Base-by-base conservation (phyloP, 768 basidiomycete genomes). In the Kwoniella mangroviensis region DNA sequence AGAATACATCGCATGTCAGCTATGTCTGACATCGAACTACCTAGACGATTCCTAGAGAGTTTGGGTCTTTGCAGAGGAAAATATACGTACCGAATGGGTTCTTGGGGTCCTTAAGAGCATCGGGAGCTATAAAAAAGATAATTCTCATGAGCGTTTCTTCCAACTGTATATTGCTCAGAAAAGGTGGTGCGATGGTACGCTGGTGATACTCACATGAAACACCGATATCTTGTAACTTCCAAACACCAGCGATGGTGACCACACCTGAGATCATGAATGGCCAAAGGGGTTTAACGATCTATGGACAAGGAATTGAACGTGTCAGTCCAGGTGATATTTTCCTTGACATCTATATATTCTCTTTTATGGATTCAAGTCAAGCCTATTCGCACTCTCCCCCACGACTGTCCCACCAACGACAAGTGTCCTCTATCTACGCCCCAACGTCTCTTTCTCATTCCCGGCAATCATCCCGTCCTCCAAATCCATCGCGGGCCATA, bases 251-350 rank as follows among this genome's bases (percentile, higher is more conserved):
- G 55, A 75, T 72, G 68, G 77, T 76, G 62, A 81, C 65, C 45
- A 54, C 78, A 12, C 75, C 67, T 43, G 75, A 77, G 63, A 76
- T 57, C 69, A 81, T 73, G 80, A 82, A 82, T 34, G 81, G 81
- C 74, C 75, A 74, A 66, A 82, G 68, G 56, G 81, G 81, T 71
- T 79, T 79, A 62, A 75, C 70, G 74, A 82, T 73, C 81, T 82
- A 66, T n/a, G 24, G 5, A 26, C 26, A 24, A 53, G 43, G 9
- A 43, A 34, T 34, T 34, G 6, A 6, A 34, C 6, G 6, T 34
- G 34, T 34, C 6, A 34, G 34, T 34, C 28, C 26, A 28, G 26
- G 26, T 28, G 26, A 28, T 28, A 28, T 28, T 28, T 28, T 28
- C 26, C 26, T 4, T 28, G 26, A 28, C 26, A 28, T 28, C 26